phyloP scores from a whole-genome alignment of 257 asterid species.

The Plantago elongata region DNA sequence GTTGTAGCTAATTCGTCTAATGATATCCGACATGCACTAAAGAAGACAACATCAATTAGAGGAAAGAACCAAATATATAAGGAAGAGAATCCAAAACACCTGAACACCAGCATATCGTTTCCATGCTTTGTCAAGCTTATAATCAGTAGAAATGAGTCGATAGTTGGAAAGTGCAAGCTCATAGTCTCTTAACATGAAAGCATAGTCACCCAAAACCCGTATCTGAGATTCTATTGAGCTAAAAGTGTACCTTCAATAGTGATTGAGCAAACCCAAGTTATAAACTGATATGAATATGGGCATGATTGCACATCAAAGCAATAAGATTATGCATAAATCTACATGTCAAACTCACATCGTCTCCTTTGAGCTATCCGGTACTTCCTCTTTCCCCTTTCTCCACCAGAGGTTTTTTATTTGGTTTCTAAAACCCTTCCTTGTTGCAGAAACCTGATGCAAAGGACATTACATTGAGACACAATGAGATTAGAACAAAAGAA shows the following conservation, averaged over 20 bases:
- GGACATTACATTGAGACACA: slow-evolving; percentile 2
- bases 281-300: slow-evolving; percentile 21
- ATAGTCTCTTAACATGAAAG: slow-evolving; percentile 95
- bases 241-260: slow-evolving; percentile 76
- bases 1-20: neutral
- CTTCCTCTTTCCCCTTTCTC: slow-evolving; percentile 98
- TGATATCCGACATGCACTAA: neutral
- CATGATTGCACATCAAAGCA: slow-evolving; percentile 19
- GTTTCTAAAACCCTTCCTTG: slow-evolving; percentile 95
- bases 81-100: slow-evolving; percentile 34
- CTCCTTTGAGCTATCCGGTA: slow-evolving; percentile 61
- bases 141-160: slow-evolving; percentile 87
- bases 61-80: slow-evolving; percentile 15
- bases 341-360: slow-evolving; percentile 46
- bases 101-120: slow-evolving; percentile 94
- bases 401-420: slow-evolving; percentile 98
- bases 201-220: slow-evolving; percentile 94
- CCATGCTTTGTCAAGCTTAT: slow-evolving; percentile 98
- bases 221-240: slow-evolving; percentile 93
- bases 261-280: slow-evolving; percentile 36
- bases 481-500: neutral
- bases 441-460: slow-evolving; percentile 76
- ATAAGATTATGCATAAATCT: slow-evolving; percentile 15
- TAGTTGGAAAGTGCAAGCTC: slow-evolving; percentile 97
- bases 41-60: slow-evolving; percentile 14